Conservation (phyloP, 2,329 filamentous ascomycete species). For the Aspergillus transmontanensis region DNA sequence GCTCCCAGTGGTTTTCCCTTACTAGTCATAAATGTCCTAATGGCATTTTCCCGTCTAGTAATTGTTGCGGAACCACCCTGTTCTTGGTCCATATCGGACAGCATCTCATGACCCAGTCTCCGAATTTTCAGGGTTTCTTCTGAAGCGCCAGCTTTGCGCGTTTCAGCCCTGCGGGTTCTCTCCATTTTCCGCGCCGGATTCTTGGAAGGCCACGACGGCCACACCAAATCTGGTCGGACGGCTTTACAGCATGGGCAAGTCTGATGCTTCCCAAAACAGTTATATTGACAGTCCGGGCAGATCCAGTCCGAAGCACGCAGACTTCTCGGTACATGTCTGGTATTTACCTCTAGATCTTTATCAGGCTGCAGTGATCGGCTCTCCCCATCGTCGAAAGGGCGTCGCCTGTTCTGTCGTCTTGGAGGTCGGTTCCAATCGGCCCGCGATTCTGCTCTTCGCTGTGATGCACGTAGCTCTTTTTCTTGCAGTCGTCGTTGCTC, state of each 20-base stretch:
- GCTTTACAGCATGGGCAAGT: conserved; percentile 33
- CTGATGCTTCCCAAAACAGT: conserved; percentile 22
- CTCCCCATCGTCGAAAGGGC: background rate
- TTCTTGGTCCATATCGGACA: conserved; percentile 19
- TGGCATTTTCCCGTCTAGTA: conserved; percentile 5
- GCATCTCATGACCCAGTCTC: conserved; percentile 21
- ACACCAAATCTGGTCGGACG: conserved; percentile 22
- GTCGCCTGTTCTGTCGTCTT: background rate
- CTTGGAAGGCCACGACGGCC: background rate
- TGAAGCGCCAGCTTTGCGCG: background rate
- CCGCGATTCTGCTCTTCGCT: background rate
- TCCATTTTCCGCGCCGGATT: background rate
- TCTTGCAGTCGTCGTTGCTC: conserved; percentile 5
- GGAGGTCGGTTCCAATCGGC: background rate
- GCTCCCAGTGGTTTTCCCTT: conserved; percentile 6
- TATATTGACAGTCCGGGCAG: conserved; percentile 29
- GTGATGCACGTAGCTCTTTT: background rate
- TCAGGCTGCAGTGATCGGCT: conserved; percentile 14
- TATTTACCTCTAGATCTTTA: conserved; percentile 12
- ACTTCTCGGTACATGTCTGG: background rate
- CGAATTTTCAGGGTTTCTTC: conserved; percentile 24
- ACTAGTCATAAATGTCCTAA: conserved; percentile 8
- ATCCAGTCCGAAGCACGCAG: conserved; percentile 27
- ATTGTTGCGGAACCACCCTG: background rate
- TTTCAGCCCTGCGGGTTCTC: background rate